Conservation (phyloP, 805 yeast genomes). For the Starmerella etchellsii region DNA sequence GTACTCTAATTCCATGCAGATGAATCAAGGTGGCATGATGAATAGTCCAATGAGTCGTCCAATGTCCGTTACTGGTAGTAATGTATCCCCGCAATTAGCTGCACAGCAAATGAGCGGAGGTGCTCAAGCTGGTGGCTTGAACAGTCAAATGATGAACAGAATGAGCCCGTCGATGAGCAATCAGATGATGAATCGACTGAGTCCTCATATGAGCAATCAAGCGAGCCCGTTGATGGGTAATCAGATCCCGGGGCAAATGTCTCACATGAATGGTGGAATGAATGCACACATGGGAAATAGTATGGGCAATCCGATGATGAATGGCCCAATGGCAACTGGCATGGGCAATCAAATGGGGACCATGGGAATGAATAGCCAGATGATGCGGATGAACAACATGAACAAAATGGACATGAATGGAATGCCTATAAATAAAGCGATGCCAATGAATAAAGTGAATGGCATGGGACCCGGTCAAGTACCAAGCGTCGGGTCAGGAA, state of each 20-base stretch:
- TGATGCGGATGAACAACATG: conserved; percentile 8
- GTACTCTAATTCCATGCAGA: conserved; percentile 1
- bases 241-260: not conserved
- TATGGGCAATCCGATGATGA: conserved; percentile 3
- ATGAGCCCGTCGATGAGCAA: conserved; percentile 1
- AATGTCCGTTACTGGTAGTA: not conserved
- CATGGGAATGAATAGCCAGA: not conserved
- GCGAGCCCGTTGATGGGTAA: conserved; percentile 1
- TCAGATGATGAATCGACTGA: not conserved
- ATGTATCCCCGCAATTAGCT: too few species aligned
- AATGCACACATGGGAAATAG: not conserved
- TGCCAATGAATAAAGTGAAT: conserved; percentile 4
- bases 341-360: conserved; percentile 3
- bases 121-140: not conserved
- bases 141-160: conserved; percentile 1
- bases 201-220: conserved; percentile 1
- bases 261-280: not conserved
- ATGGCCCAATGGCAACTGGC: not conserved
- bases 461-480: not conserved
- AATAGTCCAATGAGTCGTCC: conserved; percentile 1
- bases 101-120: too few species aligned
- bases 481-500: not conserved
- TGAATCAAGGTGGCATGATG: conserved; percentile 1
- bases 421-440: conserved; percentile 3
- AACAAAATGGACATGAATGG: conserved; percentile 5